Evolutionary conservation across 108 stramenopile genomes (phyloP), one percentile per base, ranked within the genome.

Genomic region (Stephanodiscus triporus): DNA sequence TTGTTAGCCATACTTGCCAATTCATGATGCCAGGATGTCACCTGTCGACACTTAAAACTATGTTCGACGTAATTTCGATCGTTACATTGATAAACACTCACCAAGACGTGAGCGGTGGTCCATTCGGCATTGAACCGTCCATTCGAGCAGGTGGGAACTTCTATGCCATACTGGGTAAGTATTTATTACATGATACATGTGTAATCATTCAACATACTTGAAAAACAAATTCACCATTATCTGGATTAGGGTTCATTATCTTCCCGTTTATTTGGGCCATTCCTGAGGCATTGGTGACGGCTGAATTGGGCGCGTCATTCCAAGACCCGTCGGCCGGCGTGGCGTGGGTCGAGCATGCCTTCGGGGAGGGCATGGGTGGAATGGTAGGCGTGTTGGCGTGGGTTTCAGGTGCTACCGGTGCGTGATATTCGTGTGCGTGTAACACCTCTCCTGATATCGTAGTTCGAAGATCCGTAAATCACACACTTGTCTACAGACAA

Each of bases 121-220:
- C 97, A 8, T 98, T 97, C 68, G 98, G 98, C 2, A 82, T 91
- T 36, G 97, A 99, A 72, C 89, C 94, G 0, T 83, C 88, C 9
- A 91, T 98, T 0, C 82, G 87, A 5, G 85, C 95, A 0, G 96
- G 86, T 4, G 97, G 97, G 0, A 87, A 91, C 27, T 84, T 95
- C 45, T 92, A 90, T 59, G 84, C 97, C 13, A 72, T 98, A 9
- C 57, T 96, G 9, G 88, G 56, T 57, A 29, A 57, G 17, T 57
- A 9, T 29, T 26, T 10, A 10, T 26, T 9, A 27, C 24, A 16
- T 23, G 16, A 27, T 1, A 53, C 8, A 17, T 20, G 7, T 53
- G 19, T 7, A 53, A 53, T 53, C 23, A 9, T 2, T 8, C 20
- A 19, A 53, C 13, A 20, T 20, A 2, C 19, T 53, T 53, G 7